Percentiles rank a stretch among this genome's conserved stretches.
Conservation (phyloP, 306 rosid genomes). For the Vachellia pachyceras region DNA sequence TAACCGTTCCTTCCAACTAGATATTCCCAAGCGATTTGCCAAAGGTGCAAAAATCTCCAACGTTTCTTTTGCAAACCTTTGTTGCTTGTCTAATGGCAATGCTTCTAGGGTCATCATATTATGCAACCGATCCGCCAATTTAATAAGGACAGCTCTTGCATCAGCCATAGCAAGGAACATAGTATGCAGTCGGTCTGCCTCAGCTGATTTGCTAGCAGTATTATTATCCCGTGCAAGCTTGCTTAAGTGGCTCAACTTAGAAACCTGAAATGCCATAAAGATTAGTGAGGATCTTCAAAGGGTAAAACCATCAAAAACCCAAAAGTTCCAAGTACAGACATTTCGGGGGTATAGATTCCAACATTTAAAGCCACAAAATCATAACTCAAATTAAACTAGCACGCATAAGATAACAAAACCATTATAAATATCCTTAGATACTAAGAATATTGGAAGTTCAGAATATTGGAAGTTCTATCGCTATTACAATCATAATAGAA, state of each 20-base stretch:
- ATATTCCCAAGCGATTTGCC: slow-evolving; percentile 94
- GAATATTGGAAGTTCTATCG: not conserved
- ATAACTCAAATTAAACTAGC: not conserved
- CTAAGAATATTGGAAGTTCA: too few species aligned
- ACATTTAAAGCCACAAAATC: not conserved
- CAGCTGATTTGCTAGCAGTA: slow-evolving; percentile 78
- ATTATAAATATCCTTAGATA: not conserved
- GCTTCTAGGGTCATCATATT: slow-evolving; percentile 94
- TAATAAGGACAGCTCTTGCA: slow-evolving; percentile 95
- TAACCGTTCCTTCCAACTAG: slow-evolving; percentile 88
- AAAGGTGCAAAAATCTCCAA: slow-evolving; percentile 96
- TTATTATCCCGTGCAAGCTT: slow-evolving; percentile 94
- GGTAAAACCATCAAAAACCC: not conserved
- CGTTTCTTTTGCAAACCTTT: slow-evolving; percentile 96
- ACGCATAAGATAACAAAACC: too few species aligned
- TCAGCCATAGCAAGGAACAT: slow-evolving; percentile 99
- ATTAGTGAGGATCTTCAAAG: slow-evolving; percentile 36
- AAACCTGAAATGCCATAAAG: slow-evolving; percentile 63
- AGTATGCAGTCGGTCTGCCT: slow-evolving; percentile 96
- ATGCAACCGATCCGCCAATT: slow-evolving; percentile 93
- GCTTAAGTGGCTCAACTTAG: slow-evolving; percentile 91
- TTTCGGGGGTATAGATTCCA: not conserved
- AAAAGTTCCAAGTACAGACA: not conserved
- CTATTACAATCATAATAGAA: slow-evolving; percentile 11
- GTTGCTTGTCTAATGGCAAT: slow-evolving; percentile 70